Evolutionary conservation across 148 eudicot species (phyloP), one percentile per base, ranked within the genome.

Genomic region (Rhododendron mucronatum): DNA sequence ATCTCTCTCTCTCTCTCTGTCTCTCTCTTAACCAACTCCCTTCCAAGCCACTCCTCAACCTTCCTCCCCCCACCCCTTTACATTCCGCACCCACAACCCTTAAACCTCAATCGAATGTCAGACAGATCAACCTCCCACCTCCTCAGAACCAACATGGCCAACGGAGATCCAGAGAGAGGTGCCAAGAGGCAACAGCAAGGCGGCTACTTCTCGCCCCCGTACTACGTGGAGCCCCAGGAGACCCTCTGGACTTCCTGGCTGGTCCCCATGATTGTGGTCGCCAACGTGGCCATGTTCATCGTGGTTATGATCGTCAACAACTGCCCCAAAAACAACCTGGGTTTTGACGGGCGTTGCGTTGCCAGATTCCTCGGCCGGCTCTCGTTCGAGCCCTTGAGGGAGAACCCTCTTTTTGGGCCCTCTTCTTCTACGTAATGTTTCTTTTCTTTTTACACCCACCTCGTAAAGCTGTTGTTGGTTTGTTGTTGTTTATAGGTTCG

Each of bases 181-280:
- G 35, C 67, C 33, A 80, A 86, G 59, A 55, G 83, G 30, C 30
- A 26, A 0, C 74, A 26, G 13, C 85, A 84, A n/a, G 41, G 33
- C 65, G 55, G 47, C 47, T 73, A 78, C 45, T 83, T 85, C 74
- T 7, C 86, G 7, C 88, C 89, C 20, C 39, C 85, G 14, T 90
- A 93, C 81, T 86, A 88, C 45, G 51, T 84, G 3, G 91, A 89
- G 33, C 59, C 89, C 1, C 61, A 89, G 5, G 95, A 93, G 9
- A 92, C 92, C 23, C 88, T 90, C 75, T 94, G 99, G 99, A 97
- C 96, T 4, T 88, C 98, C 0, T 97, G 99, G 99, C 87, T 97
- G 74, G 95, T 97, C 41, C 98, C 99, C 1, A 87, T 94, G 95
- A 92, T 97, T 53, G 95, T 95, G 2, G 93, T 93, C 2, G 95